These are phyloP conservation scores for Mikania micrantha DNA, from an alignment of 129 eudicot genomes.

Conservation along the genomic window DNA sequence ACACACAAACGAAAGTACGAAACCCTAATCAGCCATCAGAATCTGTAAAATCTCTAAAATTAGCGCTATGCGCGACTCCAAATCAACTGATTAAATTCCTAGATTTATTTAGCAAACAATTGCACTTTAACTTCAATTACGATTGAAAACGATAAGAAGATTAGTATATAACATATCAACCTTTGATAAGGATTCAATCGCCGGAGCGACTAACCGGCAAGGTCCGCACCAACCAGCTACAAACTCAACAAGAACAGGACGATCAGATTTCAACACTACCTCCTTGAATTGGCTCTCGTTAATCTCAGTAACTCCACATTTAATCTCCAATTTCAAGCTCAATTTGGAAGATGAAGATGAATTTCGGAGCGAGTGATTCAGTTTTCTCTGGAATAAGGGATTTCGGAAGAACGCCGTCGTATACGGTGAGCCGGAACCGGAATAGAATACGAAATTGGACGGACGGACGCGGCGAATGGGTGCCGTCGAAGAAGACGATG, in stretches of 20 bases:
- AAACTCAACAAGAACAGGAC: constrained; percentile 80
- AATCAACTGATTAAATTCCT: not conserved
- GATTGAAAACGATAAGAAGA: too few relatives aligned
- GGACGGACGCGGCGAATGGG: constrained; percentile 1
- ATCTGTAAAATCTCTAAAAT: not conserved
- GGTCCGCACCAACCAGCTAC: constrained; percentile 87
- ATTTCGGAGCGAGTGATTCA: not conserved
- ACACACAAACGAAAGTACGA: not conserved
- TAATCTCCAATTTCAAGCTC: constrained; percentile 18
- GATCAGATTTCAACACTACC: constrained; percentile 64
- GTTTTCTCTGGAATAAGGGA: not conserved
- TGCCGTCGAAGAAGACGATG: constrained; percentile 27
- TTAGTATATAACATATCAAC: constrained; percentile 19
- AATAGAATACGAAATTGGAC: constrained; percentile 6
- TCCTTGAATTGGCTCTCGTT: constrained; percentile 52
- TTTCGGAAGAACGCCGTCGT: constrained; percentile 18
- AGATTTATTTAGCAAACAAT: too few relatives aligned
- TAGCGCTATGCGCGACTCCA: not conserved
- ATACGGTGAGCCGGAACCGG: not conserved
- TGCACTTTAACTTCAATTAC: too few relatives aligned
- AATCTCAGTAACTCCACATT: constrained; percentile 51
- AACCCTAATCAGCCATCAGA: not conserved
- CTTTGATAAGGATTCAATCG: constrained; percentile 58
- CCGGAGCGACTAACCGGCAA: constrained; percentile 72
- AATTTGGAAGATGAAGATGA: not conserved